Base-by-base conservation (phyloP, 1,139 yeast species). In the Yamadazyma taylorii region DNA sequence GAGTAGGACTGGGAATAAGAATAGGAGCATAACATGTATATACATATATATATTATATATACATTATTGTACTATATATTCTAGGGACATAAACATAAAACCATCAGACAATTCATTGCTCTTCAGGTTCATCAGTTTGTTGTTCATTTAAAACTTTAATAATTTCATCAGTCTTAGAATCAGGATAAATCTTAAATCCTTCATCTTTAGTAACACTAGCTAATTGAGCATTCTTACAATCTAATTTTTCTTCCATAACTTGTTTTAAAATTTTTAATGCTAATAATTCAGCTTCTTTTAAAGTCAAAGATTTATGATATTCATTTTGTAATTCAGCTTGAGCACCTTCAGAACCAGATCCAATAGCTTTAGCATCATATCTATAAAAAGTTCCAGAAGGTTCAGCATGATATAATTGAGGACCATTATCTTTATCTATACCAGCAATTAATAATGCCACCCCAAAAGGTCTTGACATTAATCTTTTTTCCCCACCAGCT, bases 391-490 rank as follows among this genome's bases (percentile, higher is more conserved):
- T 92, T 43, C 99, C 99, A 13, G 96, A 85, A 29, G 99, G 98
- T 64, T 94, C 99, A n/a, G 98, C 96, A 60, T 94, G 97, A 61
- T 86, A 85, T 56, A 94, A 76, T 64, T 92, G 98, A 37, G 97
- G 96, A 0, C 98, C 98, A 55, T 87, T 84, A 52, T 88, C 95
- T 44, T 79, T 73, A 66, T 92, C 98, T 51, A 82, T 75, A 35
- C 99, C 99, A 7, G 98, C 98, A 58, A 94, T 85, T 56, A 94
- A 76, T 48, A 94, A 70, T 2, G 99, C 99, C 36, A 94, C 99
- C 58, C 99, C 99, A 63, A 94, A 94, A 9, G 99, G 99, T 67
- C 99, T 81, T 4, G 97, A 88, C 99, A 94, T 94, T 52, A 90
- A 77, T 60, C 96, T 78, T 62, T 94, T 94, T 60, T 92, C 97